Percentiles rank a stretch among this genome's conserved stretches.
Conservation (phyloP, 768 basidiomycete genomes). For the Boletus sp. region DNA sequence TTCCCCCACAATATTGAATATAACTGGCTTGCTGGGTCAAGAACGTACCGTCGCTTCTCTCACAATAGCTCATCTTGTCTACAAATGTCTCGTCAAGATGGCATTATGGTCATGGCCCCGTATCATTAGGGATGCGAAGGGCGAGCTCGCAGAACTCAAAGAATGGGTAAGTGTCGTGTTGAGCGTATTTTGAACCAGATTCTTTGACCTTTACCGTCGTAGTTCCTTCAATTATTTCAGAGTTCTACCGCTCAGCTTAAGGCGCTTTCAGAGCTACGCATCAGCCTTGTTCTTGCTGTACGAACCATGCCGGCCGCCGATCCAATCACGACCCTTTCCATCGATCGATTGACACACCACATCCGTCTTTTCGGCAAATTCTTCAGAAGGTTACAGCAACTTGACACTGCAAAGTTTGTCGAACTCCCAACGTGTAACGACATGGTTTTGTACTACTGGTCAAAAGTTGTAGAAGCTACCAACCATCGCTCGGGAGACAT, state of each 20-base stretch:
- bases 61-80: conserved; percentile 61
- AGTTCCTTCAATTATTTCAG: conserved; percentile 65
- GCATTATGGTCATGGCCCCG: conserved; percentile 68
- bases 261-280: conserved; percentile 55
- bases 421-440: conserved; percentile 59
- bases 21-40: conserved; percentile 35
- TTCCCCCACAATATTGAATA: conserved; percentile 30
- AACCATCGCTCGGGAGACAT: conserved; percentile 42
- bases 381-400: conserved; percentile 71
- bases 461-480: conserved; percentile 71
- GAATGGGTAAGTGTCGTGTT: conserved; percentile 46
- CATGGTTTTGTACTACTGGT: conserved; percentile 79
- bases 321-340: conserved; percentile 41
- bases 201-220: conserved; percentile 2
- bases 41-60: conserved; percentile 45
- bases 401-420: conserved; percentile 56
- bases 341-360: conserved; percentile 64
- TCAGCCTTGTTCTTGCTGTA: conserved; percentile 45
- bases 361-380: conserved; percentile 74
- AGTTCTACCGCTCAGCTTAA: conserved; percentile 56
- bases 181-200: background rate
- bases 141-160: conserved; percentile 42
- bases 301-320: conserved; percentile 32
- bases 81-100: conserved; percentile 72
- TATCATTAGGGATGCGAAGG: conserved; percentile 40